phyloP scores from a whole-genome alignment of 2,329 filamentous ascomycete species.

The Chrysoporthe austroafricana region DNA sequence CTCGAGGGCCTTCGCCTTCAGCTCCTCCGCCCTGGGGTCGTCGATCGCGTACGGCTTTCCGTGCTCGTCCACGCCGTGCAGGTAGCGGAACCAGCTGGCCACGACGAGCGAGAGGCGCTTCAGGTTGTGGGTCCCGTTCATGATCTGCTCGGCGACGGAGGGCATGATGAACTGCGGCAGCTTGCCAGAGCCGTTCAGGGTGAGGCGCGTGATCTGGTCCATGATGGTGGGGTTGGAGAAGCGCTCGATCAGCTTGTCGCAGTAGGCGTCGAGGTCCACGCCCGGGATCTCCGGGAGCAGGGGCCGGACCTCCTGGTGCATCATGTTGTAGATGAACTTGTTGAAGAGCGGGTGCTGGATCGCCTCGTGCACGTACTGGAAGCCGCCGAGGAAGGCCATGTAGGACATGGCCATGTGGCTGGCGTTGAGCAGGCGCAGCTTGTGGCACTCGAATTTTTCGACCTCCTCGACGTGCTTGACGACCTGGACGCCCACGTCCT shows the following conservation, averaged over 20 bases:
- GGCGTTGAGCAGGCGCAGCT: constrained; percentile 58
- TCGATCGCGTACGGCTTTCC: constrained; percentile 48
- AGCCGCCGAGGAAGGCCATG: constrained; percentile 54
- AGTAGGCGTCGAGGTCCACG: constrained; percentile 56
- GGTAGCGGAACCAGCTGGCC: constrained; percentile 55
- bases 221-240: constrained; percentile 61
- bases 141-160: constrained; percentile 50
- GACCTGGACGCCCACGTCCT: constrained; percentile 57
- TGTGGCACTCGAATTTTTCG: constrained; percentile 60
- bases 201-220: constrained; percentile 57
- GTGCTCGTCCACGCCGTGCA: constrained; percentile 53
- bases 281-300: constrained; percentile 53
- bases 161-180: constrained; percentile 57
- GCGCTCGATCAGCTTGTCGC: constrained; percentile 55
- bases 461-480: constrained; percentile 51
- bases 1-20: constrained; percentile 48
- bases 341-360: constrained; percentile 52
- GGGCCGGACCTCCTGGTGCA: constrained; percentile 59
- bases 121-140: constrained; percentile 44
- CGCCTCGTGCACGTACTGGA: constrained; percentile 59
- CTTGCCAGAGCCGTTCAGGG: constrained; percentile 57
- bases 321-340: constrained; percentile 57
- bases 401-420: constrained; percentile 57
- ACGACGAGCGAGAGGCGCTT: constrained; percentile 53
- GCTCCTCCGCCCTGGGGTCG: constrained; percentile 53